Percentiles rank a stretch among this genome's conserved stretches.
Conservation (phyloP, 2,329 filamentous ascomycete genomes). For the Sclerotinia subarctica region DNA sequence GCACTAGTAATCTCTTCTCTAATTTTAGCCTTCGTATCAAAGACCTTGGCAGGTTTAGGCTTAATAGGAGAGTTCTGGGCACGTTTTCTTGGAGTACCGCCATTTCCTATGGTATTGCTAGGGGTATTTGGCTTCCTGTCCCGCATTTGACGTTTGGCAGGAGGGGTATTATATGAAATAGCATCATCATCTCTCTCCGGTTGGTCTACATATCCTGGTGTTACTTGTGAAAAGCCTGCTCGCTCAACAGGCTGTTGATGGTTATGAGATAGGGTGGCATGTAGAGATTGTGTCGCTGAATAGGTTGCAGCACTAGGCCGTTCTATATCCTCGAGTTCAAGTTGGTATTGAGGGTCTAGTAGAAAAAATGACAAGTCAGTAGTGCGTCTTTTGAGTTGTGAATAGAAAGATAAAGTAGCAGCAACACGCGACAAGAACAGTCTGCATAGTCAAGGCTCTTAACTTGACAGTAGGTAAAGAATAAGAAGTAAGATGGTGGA, state of each 20-base stretch:
- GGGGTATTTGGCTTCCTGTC: background rate
- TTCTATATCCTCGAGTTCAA: background rate
- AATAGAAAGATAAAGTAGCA: background rate
- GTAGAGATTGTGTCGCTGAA: background rate
- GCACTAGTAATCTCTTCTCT: slow-evolving; percentile 36
- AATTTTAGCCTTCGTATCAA: slow-evolving; percentile 3
- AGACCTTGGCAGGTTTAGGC: background rate
- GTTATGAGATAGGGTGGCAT: background rate
- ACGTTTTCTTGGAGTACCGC: background rate
- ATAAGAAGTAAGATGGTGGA: background rate
- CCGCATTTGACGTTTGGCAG: background rate
- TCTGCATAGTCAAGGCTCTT: background rate
- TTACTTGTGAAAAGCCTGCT: background rate
- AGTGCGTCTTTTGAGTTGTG: background rate
- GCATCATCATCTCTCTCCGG: background rate
- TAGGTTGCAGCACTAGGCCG: too few relatives aligned
- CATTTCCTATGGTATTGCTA: background rate
- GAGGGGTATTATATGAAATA: background rate
- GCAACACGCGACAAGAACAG: background rate
- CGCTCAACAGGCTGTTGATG: background rate
- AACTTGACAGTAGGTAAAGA: background rate
- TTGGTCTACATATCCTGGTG: background rate
- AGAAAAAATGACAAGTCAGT: background rate
- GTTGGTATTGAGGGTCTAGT: background rate
- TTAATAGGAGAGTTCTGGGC: background rate